Evolutionary conservation across 2,329 filamentous ascomycete species (phyloP).

Genomic region (Tolypocladium amazonense): DNA sequence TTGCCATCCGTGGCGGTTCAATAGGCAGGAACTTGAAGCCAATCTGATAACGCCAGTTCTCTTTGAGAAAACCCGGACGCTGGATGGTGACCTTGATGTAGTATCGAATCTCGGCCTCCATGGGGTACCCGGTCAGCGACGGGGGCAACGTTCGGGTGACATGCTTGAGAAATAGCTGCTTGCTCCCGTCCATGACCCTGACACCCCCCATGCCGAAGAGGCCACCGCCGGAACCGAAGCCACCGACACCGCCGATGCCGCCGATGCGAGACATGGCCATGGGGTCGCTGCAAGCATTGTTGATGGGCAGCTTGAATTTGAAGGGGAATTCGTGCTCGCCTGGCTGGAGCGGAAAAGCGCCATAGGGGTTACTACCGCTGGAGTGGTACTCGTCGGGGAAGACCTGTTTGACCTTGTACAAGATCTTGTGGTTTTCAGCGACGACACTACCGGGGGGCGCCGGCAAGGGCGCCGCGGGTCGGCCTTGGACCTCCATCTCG

Average conservation of each 20-base stretch:
- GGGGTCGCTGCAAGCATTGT: conserved; percentile 56
- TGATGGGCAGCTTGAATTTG: conserved; percentile 66
- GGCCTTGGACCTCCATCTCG: conserved; percentile 28
- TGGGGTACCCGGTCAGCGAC: conserved; percentile 76
- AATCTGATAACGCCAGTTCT: conserved; percentile 63
- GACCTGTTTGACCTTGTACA: conserved; percentile 65
- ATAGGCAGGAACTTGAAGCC: conserved; percentile 86
- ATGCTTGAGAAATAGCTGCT: conserved; percentile 55
- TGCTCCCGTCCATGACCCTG: conserved; percentile 52
- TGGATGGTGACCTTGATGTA: conserved; percentile 94
- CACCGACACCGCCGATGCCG: conserved; percentile 42
- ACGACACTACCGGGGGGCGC: conserved; percentile 30
- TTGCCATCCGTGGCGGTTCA: conserved; percentile 66
- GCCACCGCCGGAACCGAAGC: conserved; percentile 32
- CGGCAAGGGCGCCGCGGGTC: conserved; percentile 13
- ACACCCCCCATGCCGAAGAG: conserved; percentile 40
- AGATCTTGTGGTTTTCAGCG: conserved; percentile 57
- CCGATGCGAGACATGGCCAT: conserved; percentile 42
- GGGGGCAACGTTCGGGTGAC: conserved; percentile 81
- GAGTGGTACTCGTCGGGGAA: conserved; percentile 49
- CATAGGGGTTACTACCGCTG: conserved; percentile 28
- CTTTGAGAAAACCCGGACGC: conserved; percentile 78
- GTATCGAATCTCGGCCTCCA: conserved; percentile 83
- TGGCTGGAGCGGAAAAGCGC: conserved; percentile 49
- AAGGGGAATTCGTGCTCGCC: conserved; percentile 71